phyloP scores from a whole-genome alignment of 2,329 filamentous ascomycete species.

The Neospermospora avenae region DNA sequence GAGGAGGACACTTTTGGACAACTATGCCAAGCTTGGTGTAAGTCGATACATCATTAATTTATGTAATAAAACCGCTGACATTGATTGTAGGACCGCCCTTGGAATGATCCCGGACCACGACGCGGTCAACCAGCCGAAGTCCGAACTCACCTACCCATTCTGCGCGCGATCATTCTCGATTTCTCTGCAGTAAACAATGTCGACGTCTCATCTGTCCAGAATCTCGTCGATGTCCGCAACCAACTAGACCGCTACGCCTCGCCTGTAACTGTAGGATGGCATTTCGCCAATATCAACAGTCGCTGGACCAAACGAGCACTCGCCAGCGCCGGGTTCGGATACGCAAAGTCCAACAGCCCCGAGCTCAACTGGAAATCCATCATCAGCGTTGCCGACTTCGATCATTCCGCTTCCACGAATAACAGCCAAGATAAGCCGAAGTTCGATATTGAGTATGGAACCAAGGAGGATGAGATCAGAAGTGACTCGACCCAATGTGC shows the following conservation, averaged over 20 bases:
- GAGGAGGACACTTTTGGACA: slow-evolving; percentile 68
- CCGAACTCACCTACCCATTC: slow-evolving; percentile 56
- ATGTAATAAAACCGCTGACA: neutral
- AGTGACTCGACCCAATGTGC: slow-evolving; percentile 31
- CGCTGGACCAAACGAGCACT: slow-evolving; percentile 92
- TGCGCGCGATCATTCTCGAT: slow-evolving; percentile 87
- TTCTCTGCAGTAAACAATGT: slow-evolving; percentile 93
- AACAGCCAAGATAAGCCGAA: slow-evolving; percentile 58
- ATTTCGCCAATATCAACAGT: slow-evolving; percentile 88
- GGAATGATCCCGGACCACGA: slow-evolving; percentile 79
- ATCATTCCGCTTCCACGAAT: slow-evolving; percentile 67
- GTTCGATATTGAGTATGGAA: slow-evolving; percentile 51
- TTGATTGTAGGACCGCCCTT: neutral
- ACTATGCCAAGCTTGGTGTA: slow-evolving; percentile 66
- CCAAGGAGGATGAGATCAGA: slow-evolving; percentile 24
- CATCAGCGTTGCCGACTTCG: slow-evolving; percentile 86
- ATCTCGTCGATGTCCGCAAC: slow-evolving; percentile 90
- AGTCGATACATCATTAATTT: slow-evolving; percentile 46
- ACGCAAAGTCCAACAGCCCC: slow-evolving; percentile 52
- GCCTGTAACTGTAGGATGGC: slow-evolving; percentile 86
- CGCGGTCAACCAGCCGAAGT: slow-evolving; percentile 45
- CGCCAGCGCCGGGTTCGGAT: slow-evolving; percentile 83
- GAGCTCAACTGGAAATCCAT: slow-evolving; percentile 77
- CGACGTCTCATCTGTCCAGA: slow-evolving; percentile 88
- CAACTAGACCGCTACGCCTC: slow-evolving; percentile 83